Conservation (phyloP, 495 filamentous ascomycete genomes). For the Podospora pseudocomata region DNA sequence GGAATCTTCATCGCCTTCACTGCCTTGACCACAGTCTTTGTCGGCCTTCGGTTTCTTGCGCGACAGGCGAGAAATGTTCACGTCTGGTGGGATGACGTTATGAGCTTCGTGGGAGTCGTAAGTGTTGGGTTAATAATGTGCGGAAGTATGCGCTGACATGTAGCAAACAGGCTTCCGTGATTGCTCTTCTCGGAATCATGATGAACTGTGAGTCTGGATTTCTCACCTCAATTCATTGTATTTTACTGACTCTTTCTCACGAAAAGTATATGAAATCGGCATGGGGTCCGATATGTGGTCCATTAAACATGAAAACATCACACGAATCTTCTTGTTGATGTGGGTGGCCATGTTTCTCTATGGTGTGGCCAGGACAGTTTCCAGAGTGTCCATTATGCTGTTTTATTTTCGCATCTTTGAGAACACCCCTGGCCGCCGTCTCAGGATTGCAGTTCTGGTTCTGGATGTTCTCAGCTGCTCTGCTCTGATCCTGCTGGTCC, state of each 20-base stretch:
- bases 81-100: not conserved
- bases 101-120: too few species aligned
- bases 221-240: not conserved
- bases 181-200: too few species aligned
- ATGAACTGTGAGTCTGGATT: too few species aligned
- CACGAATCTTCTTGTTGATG: not conserved
- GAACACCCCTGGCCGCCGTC: not conserved
- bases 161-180: too few species aligned
- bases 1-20: not conserved
- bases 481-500: not conserved
- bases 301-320: not conserved
- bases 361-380: not conserved
- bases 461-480: not conserved
- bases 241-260: not conserved
- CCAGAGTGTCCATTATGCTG: not conserved
- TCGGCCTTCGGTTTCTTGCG: not conserved
- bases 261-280: not conserved
- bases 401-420: constrained; percentile 6
- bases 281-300: constrained; percentile 2
- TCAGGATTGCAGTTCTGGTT: not conserved
- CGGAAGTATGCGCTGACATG: too few species aligned
- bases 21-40: not conserved
- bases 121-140: too few species aligned
- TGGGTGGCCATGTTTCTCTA: constrained; percentile 1
- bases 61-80: not conserved